phyloP scores from a whole-genome alignment of 169 alveolate genomes.

The Besnoitia besnoiti region DNA sequence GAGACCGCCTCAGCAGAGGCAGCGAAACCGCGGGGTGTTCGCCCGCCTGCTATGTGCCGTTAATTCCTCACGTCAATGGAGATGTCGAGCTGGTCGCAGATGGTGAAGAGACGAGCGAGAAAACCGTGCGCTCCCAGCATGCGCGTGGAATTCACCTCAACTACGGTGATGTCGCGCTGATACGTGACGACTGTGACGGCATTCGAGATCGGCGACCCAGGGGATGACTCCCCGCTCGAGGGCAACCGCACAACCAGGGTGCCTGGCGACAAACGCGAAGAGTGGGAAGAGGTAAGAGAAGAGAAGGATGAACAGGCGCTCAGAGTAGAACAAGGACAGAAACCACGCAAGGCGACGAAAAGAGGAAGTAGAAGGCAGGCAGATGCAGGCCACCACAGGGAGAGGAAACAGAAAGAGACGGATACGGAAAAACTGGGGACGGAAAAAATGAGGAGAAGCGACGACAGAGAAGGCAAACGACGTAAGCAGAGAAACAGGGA shows the following conservation, averaged over 20 bases:
- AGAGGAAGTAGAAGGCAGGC: not conserved
- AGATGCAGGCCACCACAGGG: not conserved
- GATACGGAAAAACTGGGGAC: not conserved
- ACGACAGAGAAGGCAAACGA: not conserved
- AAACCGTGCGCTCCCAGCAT: constrained; percentile 58
- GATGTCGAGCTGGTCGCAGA: constrained; percentile 9
- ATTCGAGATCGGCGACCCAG: not conserved
- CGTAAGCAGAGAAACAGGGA: not conserved
- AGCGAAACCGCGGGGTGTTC: too few relatives aligned
- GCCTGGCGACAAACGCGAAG: constrained; percentile 34
- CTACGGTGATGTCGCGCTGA: constrained; percentile 16
- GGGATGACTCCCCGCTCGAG: not conserved
- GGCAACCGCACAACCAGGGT: constrained; percentile 10
- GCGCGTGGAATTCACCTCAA: constrained; percentile 29
- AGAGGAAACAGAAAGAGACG: not conserved
- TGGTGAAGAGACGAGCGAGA: constrained; percentile 35
- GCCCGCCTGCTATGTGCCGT: too few relatives aligned
- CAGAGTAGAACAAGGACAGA: not conserved
- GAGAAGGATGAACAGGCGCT: not conserved
- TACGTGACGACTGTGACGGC: constrained; percentile 46
- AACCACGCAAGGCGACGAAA: not conserved
- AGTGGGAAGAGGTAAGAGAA: not conserved
- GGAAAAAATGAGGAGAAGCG: not conserved
- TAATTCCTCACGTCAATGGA: constrained; percentile 38
- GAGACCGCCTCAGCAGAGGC: too few relatives aligned